These are phyloP conservation scores for Golubevia pallescens DNA, from an alignment of 1,284 basidiomycete genomes.

Conservation along the genomic window DNA sequence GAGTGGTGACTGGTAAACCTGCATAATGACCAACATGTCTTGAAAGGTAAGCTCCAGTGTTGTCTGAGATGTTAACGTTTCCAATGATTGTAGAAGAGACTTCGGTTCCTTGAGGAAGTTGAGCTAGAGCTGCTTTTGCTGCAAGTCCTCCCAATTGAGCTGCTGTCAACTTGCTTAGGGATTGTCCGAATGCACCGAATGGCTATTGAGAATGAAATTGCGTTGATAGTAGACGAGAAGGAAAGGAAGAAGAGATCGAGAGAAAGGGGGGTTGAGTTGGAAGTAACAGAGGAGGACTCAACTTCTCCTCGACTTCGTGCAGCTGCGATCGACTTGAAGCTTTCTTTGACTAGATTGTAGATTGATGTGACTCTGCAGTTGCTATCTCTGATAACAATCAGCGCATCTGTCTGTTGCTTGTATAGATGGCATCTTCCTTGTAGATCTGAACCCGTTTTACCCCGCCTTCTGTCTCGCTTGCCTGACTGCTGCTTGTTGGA, in stretches of 20 bases:
- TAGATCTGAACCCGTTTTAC: no score
- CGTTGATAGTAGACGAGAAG: no score
- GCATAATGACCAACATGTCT: conserved; percentile 89
- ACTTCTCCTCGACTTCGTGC: no score
- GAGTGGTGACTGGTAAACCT: conserved; percentile 70
- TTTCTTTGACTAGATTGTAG: no score
- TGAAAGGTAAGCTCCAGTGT: conserved; percentile 86
- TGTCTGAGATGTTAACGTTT: conserved; percentile 51
- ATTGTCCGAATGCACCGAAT: conserved; percentile 3
- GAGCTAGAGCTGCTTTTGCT: conserved; percentile 54
- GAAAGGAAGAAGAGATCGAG: not conserved
- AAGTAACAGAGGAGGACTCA: no score
- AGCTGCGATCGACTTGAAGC: no score
- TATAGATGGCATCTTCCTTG: no score
- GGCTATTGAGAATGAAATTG: not conserved
- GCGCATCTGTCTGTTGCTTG: no score
- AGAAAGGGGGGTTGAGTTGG: not conserved
- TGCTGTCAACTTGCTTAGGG: conserved; percentile 7
- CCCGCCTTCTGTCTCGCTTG: no score
- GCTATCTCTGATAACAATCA: no score
- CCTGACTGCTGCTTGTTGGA: no score
- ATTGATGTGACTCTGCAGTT: no score
- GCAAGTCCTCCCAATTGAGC: conserved; percentile 39
- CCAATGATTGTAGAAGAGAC: conserved; percentile 49
- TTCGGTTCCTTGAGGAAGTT: conserved; percentile 21